Percentiles rank a stretch among this genome's conserved stretches.
Evolutionary conservation across 805 yeast genomes (phyloP).

Genomic region (Ogataea henricii): DNA sequence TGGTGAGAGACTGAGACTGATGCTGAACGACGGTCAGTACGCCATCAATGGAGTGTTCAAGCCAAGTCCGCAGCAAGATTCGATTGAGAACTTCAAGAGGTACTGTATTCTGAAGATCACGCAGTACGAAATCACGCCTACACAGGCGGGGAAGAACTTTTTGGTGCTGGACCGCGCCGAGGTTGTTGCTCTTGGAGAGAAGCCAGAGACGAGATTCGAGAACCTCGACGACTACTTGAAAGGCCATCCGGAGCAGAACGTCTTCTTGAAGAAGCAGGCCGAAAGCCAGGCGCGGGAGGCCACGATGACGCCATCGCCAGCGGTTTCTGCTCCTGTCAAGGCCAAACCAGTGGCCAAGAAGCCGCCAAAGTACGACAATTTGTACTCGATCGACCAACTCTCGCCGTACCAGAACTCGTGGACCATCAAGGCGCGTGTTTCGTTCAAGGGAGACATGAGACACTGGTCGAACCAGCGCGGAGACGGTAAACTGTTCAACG

Average conservation of each 20-base stretch:
- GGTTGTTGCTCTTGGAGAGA: slow-evolving; percentile 40
- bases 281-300: slow-evolving; percentile 11
- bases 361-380: slow-evolving; percentile 37
- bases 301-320: slow-evolving; percentile 22
- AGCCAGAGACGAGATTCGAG: slow-evolving; percentile 19
- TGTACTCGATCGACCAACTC: slow-evolving; percentile 79
- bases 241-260: slow-evolving; percentile 58
- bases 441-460: slow-evolving; percentile 82
- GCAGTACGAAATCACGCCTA: slow-evolving; percentile 27
- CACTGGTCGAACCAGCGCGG: slow-evolving; percentile 87
- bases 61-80: slow-evolving; percentile 40
- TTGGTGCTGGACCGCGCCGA: slow-evolving; percentile 31
- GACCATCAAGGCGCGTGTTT: slow-evolving; percentile 92
- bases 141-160: slow-evolving; percentile 31
- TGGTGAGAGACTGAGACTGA: slow-evolving; percentile 45
- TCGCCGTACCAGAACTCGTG: slow-evolving; percentile 90
- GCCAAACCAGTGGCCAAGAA: slow-evolving; percentile 22
- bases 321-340: slow-evolving; percentile 15
- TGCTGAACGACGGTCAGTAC: slow-evolving; percentile 55
- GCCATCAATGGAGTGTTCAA: slow-evolving; percentile 55
- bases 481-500: slow-evolving; percentile 86
- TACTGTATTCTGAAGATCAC: slow-evolving; percentile 27
- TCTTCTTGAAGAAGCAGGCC: slow-evolving; percentile 17
- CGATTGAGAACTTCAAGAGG: slow-evolving; percentile 29
- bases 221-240: slow-evolving; percentile 57